Evolutionary conservation across 106 monocot genomes (phyloP), one percentile per base, ranked within the genome.

Genomic region (Platanthera guangdongensis): DNA sequence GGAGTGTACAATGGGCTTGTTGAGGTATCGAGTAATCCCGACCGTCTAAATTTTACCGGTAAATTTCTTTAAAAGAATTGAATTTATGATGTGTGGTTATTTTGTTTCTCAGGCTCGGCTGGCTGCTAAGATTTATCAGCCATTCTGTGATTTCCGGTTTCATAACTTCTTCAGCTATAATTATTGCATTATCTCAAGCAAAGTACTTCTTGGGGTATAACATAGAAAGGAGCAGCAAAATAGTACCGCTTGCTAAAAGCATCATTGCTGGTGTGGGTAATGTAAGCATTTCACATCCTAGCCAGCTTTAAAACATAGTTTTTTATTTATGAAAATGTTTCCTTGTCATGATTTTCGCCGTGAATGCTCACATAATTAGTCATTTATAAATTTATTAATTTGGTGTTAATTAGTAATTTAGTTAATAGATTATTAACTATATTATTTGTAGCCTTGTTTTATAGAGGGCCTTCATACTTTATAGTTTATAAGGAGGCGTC

Each of bases 101-200:
- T 65, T 65, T 65, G 12, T 32, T 60, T 9, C 81, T 50, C 83
- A 95, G 94, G 83, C 84, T 95, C 52, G 94, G 94, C 9, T 95
- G 94, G 94, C 80, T 95, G 11, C 83, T 95, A 11, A 88, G 94
- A 54, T 95, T 95, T 73, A 84, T 95, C 69, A 95, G 94, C 75
- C 94, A 91, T 54, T 89, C 94, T 69, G 94, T 95, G 60, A 95
- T 95, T 76, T 95, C 94, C 52, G 94, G 94, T 8, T 95, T 95
- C 77, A 91, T 89, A 57, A 91, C 94, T 68, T 85, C 94, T 76
- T 95, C 94, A 21, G 94, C 94, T 45, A 91, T 95, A 80, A 87
- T 91, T 45, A 95, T 95, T 79, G 91, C 81, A 39, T 78, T 95
- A 51, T 95, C 94, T 50, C 94, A 95, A 79, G 83, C 82, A 51